These are phyloP conservation scores for Globisporangium uncinulatum DNA, from an alignment of 352 stramenopile genomes.

Conservation along the genomic window DNA sequence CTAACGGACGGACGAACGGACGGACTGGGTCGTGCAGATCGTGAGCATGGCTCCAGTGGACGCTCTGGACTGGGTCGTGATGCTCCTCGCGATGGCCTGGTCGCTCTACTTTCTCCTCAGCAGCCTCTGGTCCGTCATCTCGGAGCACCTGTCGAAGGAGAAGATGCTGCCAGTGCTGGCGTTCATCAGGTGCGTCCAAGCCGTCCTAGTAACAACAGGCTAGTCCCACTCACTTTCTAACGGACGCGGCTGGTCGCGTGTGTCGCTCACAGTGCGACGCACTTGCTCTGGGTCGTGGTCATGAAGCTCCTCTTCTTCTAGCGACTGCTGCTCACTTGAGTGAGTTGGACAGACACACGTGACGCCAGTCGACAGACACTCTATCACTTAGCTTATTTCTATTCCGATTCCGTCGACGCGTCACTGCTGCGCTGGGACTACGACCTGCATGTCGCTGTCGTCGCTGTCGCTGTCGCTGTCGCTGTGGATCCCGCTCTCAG, in stretches of 20 bases:
- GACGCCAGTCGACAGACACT: too few relatives aligned
- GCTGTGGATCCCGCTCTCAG: conserved; percentile 31
- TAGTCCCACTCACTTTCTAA: background rate
- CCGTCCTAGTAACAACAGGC: background rate
- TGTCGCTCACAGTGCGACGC: conserved; percentile 38
- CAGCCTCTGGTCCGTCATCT: conserved; percentile 74
- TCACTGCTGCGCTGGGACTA: conserved; percentile 8
- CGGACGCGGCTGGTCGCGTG: background rate
- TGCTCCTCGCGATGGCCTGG: conserved; percentile 79
- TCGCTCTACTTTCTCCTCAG: conserved; percentile 79
- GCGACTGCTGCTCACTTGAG: too few relatives aligned
- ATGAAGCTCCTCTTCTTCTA: conserved; percentile 89
- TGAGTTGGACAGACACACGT: background rate
- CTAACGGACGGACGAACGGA: background rate
- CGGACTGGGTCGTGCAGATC: conserved; percentile 32
- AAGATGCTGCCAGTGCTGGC: conserved; percentile 82
- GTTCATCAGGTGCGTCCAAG: conserved; percentile 58
- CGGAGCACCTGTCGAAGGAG: conserved; percentile 78
- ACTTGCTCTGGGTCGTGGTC: conserved; percentile 78
- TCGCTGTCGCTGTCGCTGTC: conserved; percentile 22
- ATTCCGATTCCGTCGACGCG: background rate
- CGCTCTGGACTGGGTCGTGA: conserved; percentile 73
- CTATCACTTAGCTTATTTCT: background rate
- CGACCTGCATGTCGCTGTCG: conserved; percentile 8
- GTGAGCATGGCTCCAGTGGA: conserved; percentile 69